Evolutionary conservation across 768 basidiomycete species (phyloP).

Genomic region (Collybiopsis confluens): DNA sequence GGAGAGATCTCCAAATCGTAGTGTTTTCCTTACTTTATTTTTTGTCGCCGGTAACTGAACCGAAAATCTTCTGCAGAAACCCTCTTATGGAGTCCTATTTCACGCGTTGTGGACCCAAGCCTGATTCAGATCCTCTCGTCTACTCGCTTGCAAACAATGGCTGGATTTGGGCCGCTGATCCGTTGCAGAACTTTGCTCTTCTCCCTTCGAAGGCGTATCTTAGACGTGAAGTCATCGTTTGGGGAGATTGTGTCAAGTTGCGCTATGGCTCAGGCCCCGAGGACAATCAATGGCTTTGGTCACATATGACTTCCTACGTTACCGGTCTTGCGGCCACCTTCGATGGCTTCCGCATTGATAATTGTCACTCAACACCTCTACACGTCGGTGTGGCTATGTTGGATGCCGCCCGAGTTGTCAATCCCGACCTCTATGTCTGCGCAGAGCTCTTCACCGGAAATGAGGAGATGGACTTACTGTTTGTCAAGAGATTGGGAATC

Average conservation of each 20-base stretch:
- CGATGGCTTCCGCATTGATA: constrained; percentile 97
- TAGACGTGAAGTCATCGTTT: constrained; percentile 93
- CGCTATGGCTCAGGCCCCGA: constrained; percentile 81
- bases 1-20: constrained; percentile 76
- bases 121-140: constrained; percentile 40
- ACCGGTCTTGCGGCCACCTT: constrained; percentile 75
- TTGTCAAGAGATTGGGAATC: constrained; percentile 88
- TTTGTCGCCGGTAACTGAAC: not conserved
- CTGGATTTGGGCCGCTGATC: constrained; percentile 98
- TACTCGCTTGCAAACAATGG: constrained; percentile 96
- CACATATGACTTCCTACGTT: constrained; percentile 85
- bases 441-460: constrained; percentile 97
- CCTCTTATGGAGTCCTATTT: constrained; percentile 93
- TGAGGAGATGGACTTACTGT: constrained; percentile 88
- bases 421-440: constrained; percentile 92
- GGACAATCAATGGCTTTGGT: constrained; percentile 94
- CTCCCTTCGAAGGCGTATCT: constrained; percentile 92
- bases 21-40: constrained; percentile 23
- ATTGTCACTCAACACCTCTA: constrained; percentile 96
- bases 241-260: constrained; percentile 98
- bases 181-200: constrained; percentile 90
- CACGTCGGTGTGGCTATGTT: constrained; percentile 95
- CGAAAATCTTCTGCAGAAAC: constrained; percentile 37
- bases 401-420: constrained; percentile 82
- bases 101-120: constrained; percentile 61